Evolutionary conservation across 2,329 filamentous ascomycete species (phyloP).

Genomic region (Apiospora rasikravindrae): DNA sequence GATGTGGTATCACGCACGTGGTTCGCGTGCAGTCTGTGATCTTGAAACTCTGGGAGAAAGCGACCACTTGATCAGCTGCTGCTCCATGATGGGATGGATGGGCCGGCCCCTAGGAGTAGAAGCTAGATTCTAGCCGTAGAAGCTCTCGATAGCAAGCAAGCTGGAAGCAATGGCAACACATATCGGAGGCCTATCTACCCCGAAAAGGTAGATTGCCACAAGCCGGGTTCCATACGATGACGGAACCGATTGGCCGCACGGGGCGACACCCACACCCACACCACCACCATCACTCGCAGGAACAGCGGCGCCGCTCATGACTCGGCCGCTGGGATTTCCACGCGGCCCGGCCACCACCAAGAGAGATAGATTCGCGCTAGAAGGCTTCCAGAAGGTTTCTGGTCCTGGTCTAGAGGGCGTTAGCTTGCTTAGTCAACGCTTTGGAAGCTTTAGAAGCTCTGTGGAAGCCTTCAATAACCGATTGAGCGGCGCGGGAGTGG

Average conservation of each 20-base stretch:
- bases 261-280: constrained; percentile 2
- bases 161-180: not conserved
- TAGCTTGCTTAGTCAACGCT: not conserved
- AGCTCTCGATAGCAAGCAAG: not conserved
- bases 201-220: not conserved
- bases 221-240: not conserved
- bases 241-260: constrained; percentile 2
- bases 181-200: not conserved
- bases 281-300: not conserved
- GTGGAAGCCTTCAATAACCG: not conserved
- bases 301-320: constrained; percentile 5
- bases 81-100: not conserved
- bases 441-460: not conserved
- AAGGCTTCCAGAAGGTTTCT: constrained; percentile 1
- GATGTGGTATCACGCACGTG: constrained; percentile 3
- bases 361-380: not conserved
- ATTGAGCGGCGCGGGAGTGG: not conserved
- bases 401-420: not conserved
- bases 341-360: constrained; percentile 7
- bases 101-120: not conserved
- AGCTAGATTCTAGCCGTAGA: constrained; percentile 8
- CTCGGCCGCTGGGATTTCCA: constrained; percentile 7
- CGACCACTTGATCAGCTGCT: not conserved
- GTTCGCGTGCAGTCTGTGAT: constrained; percentile 8
- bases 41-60: not conserved